Percentiles rank a stretch among this genome's conserved stretches.
Evolutionary conservation across 306 rosid species (phyloP).

Genomic region (Prunus mira): DNA sequence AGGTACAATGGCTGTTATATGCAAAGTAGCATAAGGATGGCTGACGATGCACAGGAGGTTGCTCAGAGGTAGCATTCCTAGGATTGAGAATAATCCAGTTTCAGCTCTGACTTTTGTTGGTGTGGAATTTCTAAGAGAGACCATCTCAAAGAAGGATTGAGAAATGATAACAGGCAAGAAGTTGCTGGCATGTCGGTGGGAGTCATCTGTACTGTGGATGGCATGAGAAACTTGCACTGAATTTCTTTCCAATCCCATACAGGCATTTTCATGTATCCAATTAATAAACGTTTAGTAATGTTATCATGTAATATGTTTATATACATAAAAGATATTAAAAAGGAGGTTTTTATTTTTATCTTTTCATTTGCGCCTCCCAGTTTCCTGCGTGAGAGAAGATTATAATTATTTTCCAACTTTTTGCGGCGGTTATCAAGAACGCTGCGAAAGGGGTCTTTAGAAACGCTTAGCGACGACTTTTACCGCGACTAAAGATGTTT

Average conservation of each 20-base stretch:
- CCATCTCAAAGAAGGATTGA: conserved; percentile 45
- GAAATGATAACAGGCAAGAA: conserved; percentile 23
- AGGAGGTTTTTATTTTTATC: too few species aligned
- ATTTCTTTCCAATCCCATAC: not conserved
- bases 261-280: not conserved
- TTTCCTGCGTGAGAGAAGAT: fast-evolving
- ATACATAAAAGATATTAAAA: too few species aligned
- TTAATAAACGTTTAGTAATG: too few species aligned
- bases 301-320: too few species aligned
- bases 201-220: conserved; percentile 37
- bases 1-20: conserved; percentile 78
- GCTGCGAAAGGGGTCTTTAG: too few species aligned
- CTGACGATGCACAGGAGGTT: conserved; percentile 66
- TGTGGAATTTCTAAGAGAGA: conserved; percentile 76
- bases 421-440: too few species aligned
- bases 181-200: conserved; percentile 45
- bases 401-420: too few species aligned
- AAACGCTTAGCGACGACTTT: too few species aligned
- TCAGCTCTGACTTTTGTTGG: conserved; percentile 90
- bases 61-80: conserved; percentile 82
- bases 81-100: conserved; percentile 87
- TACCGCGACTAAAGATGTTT: too few species aligned
- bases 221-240: conserved; percentile 17
- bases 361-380: too few species aligned
- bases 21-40: conserved; percentile 54